Evolutionary conservation across 306 rosid genomes (phyloP).

Genomic region (Trifolium pratense): DNA sequence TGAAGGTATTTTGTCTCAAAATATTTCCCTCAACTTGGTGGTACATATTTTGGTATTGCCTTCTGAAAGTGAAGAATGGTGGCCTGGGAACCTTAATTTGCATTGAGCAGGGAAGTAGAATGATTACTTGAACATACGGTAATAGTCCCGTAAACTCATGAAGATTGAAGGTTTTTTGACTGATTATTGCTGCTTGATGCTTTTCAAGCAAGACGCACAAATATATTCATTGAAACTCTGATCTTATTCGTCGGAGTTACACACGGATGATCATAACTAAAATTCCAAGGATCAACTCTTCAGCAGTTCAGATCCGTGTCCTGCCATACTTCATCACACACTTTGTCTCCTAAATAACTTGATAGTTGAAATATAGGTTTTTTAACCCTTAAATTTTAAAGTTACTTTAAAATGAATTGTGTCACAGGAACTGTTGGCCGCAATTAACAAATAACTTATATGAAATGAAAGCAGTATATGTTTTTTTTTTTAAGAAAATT

Average conservation of each 20-base stretch:
- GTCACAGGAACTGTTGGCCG: too few species aligned
- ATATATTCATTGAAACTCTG: slow-evolving; percentile 12
- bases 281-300: neutral
- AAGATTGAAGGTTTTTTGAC: slow-evolving; percentile 27
- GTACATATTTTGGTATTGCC: slow-evolving; percentile 29
- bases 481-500: too few species aligned
- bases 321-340: neutral
- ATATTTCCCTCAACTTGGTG: neutral
- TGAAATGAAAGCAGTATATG: too few species aligned
- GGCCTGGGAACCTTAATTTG: slow-evolving; percentile 34
- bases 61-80: slow-evolving; percentile 26
- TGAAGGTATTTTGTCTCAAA: slow-evolving; percentile 25
- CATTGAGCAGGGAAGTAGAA: slow-evolving; percentile 21
- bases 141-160: neutral
- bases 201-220: slow-evolving; percentile 9
- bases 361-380: neutral
- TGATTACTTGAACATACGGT: slow-evolving; percentile 11
- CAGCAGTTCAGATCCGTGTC: neutral
- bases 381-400: too few species aligned
- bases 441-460: too few species aligned
- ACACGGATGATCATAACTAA: neutral
- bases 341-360: slow-evolving; percentile 3
- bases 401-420: too few species aligned
- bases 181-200: slow-evolving; percentile 27
- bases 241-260: neutral